A percentile compares a stretch with the other conserved stretches of the same genome.
Evolutionary conservation across 2,329 filamentous ascomycete genomes (phyloP).

Genomic region (Dactylellina sp.): DNA sequence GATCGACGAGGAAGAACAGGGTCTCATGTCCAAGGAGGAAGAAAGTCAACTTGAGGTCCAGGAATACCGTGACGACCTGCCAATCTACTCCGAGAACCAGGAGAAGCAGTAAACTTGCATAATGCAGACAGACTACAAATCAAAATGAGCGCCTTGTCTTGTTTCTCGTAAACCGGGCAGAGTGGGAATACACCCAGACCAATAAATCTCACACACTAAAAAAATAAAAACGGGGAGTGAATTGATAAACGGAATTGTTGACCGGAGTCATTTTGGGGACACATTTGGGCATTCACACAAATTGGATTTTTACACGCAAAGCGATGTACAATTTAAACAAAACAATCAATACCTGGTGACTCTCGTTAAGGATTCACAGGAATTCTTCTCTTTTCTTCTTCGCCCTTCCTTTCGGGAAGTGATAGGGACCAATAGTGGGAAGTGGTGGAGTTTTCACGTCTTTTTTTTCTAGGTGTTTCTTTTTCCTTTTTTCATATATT

Average conservation of each 20-base stretch:
- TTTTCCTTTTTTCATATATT: neutral
- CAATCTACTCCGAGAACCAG: slow-evolving; percentile 46
- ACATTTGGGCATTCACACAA: slow-evolving; percentile 6
- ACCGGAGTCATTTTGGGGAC: slow-evolving; percentile 23
- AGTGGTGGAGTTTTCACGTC: neutral
- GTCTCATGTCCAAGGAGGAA: slow-evolving; percentile 50
- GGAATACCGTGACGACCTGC: slow-evolving; percentile 44
- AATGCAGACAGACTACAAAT: neutral
- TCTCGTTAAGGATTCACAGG: slow-evolving; percentile 34
- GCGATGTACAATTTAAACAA: neutral
- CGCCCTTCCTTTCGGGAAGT: too few relatives aligned
- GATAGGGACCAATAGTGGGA: neutral
- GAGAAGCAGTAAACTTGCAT: slow-evolving; percentile 39
- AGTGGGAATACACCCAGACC: neutral
- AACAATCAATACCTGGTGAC: slow-evolving; percentile 17
- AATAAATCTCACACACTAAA: slow-evolving; percentile 1
- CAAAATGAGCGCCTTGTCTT: neutral
- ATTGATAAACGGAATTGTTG: slow-evolving; percentile 6
- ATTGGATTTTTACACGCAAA: slow-evolving; percentile 19
- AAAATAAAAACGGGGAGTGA: slow-evolving; percentile 10
- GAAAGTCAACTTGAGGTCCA: slow-evolving; percentile 30
- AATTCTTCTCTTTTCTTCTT: slow-evolving; percentile 29
- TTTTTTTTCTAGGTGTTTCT: neutral
- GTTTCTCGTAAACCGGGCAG: slow-evolving; percentile 1
- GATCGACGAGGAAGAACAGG: slow-evolving; percentile 46